Base-by-base conservation (phyloP, 1,139 yeast genomes). In the Pichia sorboxylosa region DNA sequence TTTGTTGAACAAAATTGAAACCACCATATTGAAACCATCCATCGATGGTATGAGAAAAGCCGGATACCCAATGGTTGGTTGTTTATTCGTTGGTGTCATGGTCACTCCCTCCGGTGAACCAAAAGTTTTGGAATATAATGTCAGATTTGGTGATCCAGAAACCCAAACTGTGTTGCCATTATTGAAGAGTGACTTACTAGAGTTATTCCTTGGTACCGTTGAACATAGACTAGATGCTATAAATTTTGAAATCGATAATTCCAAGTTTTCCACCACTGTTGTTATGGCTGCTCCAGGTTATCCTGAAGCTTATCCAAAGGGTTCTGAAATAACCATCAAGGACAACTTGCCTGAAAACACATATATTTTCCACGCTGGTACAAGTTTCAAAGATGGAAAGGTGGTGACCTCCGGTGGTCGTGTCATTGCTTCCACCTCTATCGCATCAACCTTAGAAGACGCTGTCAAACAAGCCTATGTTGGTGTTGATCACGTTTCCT, bases 81-180 rank as follows among this genome's bases (percentile, higher is more conserved):
- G 92, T 42, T 66, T 92, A 33, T 92, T 92, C 63, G 90, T 95
- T n/a, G 99, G 99, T 42, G 73, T 92, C 46, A 92, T 92, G 80
- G 68, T 92, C 45, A 73, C 93, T 13, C 73, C 76, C 22, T 49
- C 61, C 28, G 94, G 94, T 31, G 70, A 61, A 45, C 97, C 98
- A 46, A 83, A 84, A 62, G 96, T 87, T 9, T 69, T 92, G 51
- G 99, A 92, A 60, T 92, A 92, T 61, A 92, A 92, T 48, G 96
- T 90, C 34, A 75, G 99, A 60, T 92, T 92, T 48, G 99, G 99
- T 41, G 99, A 92, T 57, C 99, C 99, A 45, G 99, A 92, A 62
- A 90, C 97, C 26, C 98, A 92, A 63, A 82, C 96, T 5, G 94
- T 90, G 22, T 66, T 92, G 51, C 96, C 96, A 13, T 67, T 92